Conservation (phyloP, 2,329 filamentous ascomycete species). For the Fusarium multiceps region DNA sequence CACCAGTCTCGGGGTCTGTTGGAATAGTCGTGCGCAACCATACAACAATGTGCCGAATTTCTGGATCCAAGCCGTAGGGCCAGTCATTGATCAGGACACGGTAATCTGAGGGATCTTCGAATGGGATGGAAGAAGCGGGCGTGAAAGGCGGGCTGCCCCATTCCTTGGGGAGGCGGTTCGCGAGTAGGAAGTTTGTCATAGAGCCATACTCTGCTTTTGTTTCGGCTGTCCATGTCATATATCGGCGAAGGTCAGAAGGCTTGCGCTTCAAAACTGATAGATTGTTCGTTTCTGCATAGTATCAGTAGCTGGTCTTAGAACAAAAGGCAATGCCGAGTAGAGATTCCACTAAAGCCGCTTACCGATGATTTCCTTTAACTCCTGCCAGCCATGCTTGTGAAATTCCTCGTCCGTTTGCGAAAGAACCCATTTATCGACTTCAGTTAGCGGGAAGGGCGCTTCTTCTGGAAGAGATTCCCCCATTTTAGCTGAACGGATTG, state of each 20-base stretch:
- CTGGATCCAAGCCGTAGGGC: constrained; percentile 81
- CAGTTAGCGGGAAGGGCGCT: constrained; percentile 68
- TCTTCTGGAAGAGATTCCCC: constrained; percentile 55
- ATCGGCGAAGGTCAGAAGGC: constrained; percentile 82
- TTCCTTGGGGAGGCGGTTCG: constrained; percentile 71
- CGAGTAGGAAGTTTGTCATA: constrained; percentile 81
- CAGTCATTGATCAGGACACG: constrained; percentile 89
- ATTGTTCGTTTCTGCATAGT: constrained; percentile 61
- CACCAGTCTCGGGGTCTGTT: constrained; percentile 75
- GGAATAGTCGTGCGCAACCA: constrained; percentile 89
- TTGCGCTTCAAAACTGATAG: constrained; percentile 82
- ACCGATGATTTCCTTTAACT: constrained; percentile 76
- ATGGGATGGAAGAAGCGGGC: constrained; percentile 62
- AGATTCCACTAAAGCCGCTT: constrained; percentile 41
- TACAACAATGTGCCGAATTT: constrained; percentile 84
- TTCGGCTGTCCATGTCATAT: constrained; percentile 79
- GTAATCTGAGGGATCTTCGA: constrained; percentile 67
- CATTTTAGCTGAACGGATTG: constrained; percentile 49
- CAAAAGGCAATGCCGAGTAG: neutral
- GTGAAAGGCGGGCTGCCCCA: constrained; percentile 74
- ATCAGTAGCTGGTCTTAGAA: constrained; percentile 25
- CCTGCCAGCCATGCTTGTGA: constrained; percentile 76
- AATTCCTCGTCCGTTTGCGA: constrained; percentile 77
- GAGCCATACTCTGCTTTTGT: constrained; percentile 80
- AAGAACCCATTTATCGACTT: constrained; percentile 67